Evolutionary conservation across 352 stramenopile genomes (phyloP).

Genomic region (Globisporangium orthogonon): DNA sequence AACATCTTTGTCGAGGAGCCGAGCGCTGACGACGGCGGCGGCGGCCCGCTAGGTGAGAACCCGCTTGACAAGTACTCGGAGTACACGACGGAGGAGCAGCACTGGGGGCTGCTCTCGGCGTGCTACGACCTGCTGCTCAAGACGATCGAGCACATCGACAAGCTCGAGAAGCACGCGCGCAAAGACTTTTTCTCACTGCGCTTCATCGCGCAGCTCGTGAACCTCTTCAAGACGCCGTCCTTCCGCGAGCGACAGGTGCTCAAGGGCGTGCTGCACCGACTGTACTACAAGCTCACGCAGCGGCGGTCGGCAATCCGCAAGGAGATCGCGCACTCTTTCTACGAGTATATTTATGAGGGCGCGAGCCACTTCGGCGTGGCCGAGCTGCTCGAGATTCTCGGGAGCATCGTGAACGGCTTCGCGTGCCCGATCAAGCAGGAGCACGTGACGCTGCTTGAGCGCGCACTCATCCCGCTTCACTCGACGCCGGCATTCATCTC

Average conservation of each 20-base stretch:
- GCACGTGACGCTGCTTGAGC: constrained; percentile 80
- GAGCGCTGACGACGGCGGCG: constrained; percentile 53
- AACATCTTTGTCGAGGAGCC: constrained; percentile 86
- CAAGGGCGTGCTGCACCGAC: constrained; percentile 78
- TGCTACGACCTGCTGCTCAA: constrained; percentile 82
- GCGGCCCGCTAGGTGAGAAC: constrained; percentile 47
- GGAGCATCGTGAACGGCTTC: constrained; percentile 88
- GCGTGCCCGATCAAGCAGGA: constrained; percentile 87
- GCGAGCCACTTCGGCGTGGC: constrained; percentile 85
- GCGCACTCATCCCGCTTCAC: constrained; percentile 81
- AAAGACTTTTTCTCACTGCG: constrained; percentile 83
- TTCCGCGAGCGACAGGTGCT: constrained; percentile 84
- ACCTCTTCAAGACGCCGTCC: constrained; percentile 83
- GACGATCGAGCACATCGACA: constrained; percentile 86
- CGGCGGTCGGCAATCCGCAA: constrained; percentile 82
- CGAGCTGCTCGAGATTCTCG: constrained; percentile 83
- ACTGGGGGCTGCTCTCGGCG: constrained; percentile 72
- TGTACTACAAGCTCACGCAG: constrained; percentile 90
- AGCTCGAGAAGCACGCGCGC: constrained; percentile 81
- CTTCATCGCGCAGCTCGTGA: constrained; percentile 77
- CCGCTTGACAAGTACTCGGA: constrained; percentile 83
- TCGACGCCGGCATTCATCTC: constrained; percentile 81
- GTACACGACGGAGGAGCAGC: constrained; percentile 77
- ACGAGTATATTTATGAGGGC: constrained; percentile 92
- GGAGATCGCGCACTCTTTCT: constrained; percentile 85